A percentile compares a stretch with the other conserved stretches of the same genome.
Evolutionary conservation across 305 asterid genomes (phyloP).

Genomic region (Fraxinus ornus): DNA sequence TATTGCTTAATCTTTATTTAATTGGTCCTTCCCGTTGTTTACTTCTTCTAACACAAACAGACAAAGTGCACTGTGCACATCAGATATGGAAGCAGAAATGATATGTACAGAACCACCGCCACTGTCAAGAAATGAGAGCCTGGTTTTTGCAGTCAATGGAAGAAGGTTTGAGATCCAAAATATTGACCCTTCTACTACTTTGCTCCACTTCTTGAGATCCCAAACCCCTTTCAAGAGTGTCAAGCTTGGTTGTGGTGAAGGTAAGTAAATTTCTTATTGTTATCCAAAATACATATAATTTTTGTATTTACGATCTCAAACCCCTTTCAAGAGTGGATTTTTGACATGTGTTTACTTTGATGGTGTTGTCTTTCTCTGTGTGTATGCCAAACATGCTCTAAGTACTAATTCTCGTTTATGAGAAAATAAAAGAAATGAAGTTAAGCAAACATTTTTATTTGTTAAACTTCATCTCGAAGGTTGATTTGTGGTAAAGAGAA

Average conservation of each 20-base stretch:
- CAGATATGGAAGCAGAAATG: background rate
- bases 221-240: constrained; percentile 2
- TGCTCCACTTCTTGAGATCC: background rate
- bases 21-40: background rate
- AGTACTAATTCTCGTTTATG: background rate
- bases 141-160: background rate
- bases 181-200: background rate
- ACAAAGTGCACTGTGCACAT: background rate
- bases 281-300: background rate
- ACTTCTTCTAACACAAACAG: background rate
- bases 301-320: background rate
- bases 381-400: background rate
- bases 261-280: background rate
- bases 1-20: background rate
- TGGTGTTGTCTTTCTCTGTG: background rate
- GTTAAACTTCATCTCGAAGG: background rate
- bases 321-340: background rate
- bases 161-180: background rate
- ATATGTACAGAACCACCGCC: background rate
- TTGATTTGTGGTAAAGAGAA: background rate
- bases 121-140: background rate
- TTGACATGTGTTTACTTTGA: background rate
- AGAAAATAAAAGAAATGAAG: background rate
- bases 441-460: background rate
- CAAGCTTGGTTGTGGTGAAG: background rate